Base-by-base conservation (phyloP, 2,329 filamentous ascomycete genomes). In the Rutstroemia sp. region DNA sequence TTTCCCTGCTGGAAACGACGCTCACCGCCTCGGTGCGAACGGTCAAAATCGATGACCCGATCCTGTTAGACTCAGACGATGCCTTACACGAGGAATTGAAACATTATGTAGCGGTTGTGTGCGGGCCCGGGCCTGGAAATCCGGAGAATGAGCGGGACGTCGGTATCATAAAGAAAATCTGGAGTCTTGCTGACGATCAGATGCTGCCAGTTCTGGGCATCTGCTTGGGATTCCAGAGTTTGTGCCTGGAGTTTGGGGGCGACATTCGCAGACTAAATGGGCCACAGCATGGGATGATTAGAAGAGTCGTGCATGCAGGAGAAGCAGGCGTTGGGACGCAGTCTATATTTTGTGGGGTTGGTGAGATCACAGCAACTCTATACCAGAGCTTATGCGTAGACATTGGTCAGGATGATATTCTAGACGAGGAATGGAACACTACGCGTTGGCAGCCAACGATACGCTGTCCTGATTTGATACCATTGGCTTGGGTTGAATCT, bases 121-220 rank as follows among this genome's bases (percentile, higher is more conserved):
- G 90, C 61, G 92, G 94, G 0, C 94, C 94, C 1, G 94, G 94
- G 0, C 94, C 94, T 0, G 94, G 94, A 9, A 84, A 89, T 66
- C 90, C 92, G 0, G 78, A 79, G 47, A 80, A 82, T 57, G 71
- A 80, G 7, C 73, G 75, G n/a, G 92, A 97, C 71, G 84, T 96
- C 39, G 94, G 94, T 9, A 78, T 94, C 44, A 94, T 96, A 74
- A 78, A 76, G 54, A 74, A 83, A 60, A 76, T 97, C 4, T 97
- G 92, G 90, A 65, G 60, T 49, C 74, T 92, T 16, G 71, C 76
- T 2, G 76, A 80, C 2, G 72, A 77, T 4, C 70, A 84, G 16
- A 61, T 84, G 10, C 64, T 95, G 1, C 94, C 94, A 0, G 85
- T 95, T 0, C 75, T 99, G 37, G 94, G 86, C 0, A 85, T 89